Percentiles rank a stretch among this genome's conserved stretches.
phyloP scores from a whole-genome alignment of 2,329 filamentous ascomycete genomes.

The Fusarium sp. region DNA sequence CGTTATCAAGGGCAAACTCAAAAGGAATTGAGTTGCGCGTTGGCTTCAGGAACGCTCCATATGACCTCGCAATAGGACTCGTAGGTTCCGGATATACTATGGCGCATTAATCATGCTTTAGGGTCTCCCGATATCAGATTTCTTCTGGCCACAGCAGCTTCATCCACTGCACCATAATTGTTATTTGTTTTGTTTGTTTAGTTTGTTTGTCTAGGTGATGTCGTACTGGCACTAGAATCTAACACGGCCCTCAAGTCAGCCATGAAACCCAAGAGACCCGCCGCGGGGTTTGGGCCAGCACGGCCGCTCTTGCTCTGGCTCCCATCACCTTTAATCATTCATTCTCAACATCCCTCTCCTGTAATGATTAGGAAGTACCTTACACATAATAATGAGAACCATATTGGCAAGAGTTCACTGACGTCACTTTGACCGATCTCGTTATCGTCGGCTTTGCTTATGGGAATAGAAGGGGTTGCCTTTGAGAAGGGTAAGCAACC shows the following conservation, averaged over 20 bases:
- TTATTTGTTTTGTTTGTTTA: constrained; percentile 20
- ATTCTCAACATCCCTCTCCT: background rate
- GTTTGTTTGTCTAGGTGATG: constrained; percentile 19
- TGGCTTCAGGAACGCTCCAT: background rate
- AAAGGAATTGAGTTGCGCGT: background rate
- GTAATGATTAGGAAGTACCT: background rate
- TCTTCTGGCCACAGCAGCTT: background rate
- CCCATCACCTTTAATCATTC: background rate
- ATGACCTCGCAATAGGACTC: background rate
- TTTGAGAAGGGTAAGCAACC: background rate
- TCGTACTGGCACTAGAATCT: constrained; percentile 11
- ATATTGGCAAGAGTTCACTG: background rate
- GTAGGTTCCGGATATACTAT: background rate
- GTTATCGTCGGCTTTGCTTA: background rate
- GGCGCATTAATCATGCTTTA: background rate
- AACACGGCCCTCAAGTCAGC: constrained; percentile 5
- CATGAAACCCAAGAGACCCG: background rate
- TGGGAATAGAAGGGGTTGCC: background rate
- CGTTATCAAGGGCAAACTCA: background rate
- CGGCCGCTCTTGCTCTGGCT: background rate
- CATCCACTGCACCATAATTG: background rate
- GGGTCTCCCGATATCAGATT: background rate
- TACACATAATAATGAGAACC: background rate
- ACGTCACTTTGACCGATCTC: background rate
- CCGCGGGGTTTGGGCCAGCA: background rate